phyloP scores from a whole-genome alignment of 164 flowering plant species.

The Vitis riparia region DNA sequence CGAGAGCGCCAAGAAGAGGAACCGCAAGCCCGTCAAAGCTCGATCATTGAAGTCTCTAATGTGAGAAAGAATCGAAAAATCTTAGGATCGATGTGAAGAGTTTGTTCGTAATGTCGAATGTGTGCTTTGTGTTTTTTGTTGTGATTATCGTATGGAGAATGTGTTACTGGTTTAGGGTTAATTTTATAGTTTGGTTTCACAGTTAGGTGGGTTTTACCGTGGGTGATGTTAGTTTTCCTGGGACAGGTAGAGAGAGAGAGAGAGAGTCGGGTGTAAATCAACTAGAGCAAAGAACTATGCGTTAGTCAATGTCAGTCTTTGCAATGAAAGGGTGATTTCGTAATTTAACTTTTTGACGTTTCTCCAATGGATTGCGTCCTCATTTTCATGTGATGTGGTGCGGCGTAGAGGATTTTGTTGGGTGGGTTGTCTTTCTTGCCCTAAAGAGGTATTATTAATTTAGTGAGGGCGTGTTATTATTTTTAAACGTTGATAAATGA shows the following conservation, averaged over 20 bases:
- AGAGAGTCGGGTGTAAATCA: neutral
- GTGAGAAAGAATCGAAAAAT: conserved; percentile 22
- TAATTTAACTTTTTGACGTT: neutral
- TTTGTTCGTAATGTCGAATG: neutral
- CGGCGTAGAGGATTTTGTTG: too few species aligned
- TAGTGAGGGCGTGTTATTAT: too few species aligned
- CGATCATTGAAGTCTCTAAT: conserved; percentile 62
- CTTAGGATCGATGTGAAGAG: neutral
- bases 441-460: too few species aligned
- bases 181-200: conserved; percentile 1
- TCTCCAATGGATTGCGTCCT: neutral
- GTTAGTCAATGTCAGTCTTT: conserved; percentile 1
- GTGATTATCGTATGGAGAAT: conserved; percentile 4
- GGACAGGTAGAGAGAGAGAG: conserved; percentile 8
- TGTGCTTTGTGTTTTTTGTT: neutral
- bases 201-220: conserved; percentile 6
- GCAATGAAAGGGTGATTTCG: conserved; percentile 8
- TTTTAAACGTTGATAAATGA: too few species aligned
- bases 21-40: conserved; percentile 59
- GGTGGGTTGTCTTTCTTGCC: too few species aligned
- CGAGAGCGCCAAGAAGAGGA: conserved; percentile 28
- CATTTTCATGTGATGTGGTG: neutral
- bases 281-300: conserved; percentile 6
- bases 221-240: conserved; percentile 11
- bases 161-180: neutral